Conservation (phyloP, 2,329 filamentous ascomycete species). For the Hortaea sp. region DNA sequence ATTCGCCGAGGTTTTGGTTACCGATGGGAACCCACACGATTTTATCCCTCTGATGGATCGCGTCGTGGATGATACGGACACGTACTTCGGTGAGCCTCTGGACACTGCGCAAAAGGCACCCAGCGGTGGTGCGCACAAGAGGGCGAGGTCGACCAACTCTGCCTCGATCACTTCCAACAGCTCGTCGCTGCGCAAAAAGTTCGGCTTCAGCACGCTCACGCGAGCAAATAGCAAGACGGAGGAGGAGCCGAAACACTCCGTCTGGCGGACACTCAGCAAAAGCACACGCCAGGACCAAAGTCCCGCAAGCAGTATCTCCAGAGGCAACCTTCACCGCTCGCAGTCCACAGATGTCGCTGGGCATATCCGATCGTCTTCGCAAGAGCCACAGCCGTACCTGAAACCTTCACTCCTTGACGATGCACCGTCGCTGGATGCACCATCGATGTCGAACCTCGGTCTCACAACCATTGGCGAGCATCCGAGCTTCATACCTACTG, state of each 20-base stretch:
- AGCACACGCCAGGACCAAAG: slow-evolving; percentile 48
- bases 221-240: slow-evolving; percentile 70
- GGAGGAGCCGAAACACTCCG: slow-evolving; percentile 56
- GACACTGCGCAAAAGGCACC: slow-evolving; percentile 13
- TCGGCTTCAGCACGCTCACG: slow-evolving; percentile 63
- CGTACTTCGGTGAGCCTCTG: slow-evolving; percentile 63
- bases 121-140: slow-evolving; percentile 28
- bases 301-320: slow-evolving; percentile 56
- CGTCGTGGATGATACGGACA: slow-evolving; percentile 79
- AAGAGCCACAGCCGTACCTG: slow-evolving; percentile 33
- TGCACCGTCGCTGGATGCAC: slow-evolving; percentile 1
- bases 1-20: slow-evolving; percentile 77
- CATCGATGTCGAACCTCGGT: slow-evolving; percentile 18
- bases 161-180: slow-evolving; percentile 77
- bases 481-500: slow-evolving; percentile 34
- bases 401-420: slow-evolving; percentile 7
- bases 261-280: slow-evolving; percentile 86
- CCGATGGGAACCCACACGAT: slow-evolving; percentile 64
- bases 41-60: slow-evolving; percentile 85
- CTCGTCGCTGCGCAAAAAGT: slow-evolving; percentile 74
- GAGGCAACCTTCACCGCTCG: slow-evolving; percentile 56
- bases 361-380: slow-evolving; percentile 41
- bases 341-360: slow-evolving; percentile 66
- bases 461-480: slow-evolving; percentile 43
- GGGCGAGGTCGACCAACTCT: slow-evolving; percentile 51